Conservation (phyloP, 768 basidiomycete genomes). For the Leucosporidium creatinivorum region DNA sequence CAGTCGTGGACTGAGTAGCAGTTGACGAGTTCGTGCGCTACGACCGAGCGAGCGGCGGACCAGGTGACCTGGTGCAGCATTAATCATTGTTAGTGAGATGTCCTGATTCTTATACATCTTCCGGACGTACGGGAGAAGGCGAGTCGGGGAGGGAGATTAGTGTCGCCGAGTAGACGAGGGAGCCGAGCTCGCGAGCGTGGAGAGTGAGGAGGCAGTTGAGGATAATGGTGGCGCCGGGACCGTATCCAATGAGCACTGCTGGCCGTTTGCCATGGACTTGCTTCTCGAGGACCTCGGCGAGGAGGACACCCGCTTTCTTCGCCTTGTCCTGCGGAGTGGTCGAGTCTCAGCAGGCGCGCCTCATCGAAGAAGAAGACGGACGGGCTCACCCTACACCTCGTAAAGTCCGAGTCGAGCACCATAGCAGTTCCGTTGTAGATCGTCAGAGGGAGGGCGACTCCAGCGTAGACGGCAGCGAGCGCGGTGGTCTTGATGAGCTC, state of each 20-base stretch:
- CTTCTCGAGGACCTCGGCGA: constrained; percentile 48
- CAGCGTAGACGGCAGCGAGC: constrained; percentile 44
- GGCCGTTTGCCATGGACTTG: constrained; percentile 47
- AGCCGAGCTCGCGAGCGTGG: constrained; percentile 16
- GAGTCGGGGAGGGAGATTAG: constrained; percentile 46
- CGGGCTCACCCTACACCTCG: constrained; percentile 32
- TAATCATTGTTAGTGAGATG: too few species aligned
- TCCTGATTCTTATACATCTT: too few species aligned
- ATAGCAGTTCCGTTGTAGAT: constrained; percentile 34
- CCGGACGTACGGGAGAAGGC: constrained; percentile 40
- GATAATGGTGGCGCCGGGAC: constrained; percentile 44
- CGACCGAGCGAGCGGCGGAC: constrained; percentile 40
- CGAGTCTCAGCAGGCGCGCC: background rate
- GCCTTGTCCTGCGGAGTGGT: constrained; percentile 43
- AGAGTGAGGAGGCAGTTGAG: constrained; percentile 27
- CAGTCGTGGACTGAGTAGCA: constrained; percentile 42
- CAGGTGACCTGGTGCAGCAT: too few species aligned
- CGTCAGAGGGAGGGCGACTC: constrained; percentile 38
- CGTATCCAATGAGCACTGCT: constrained; percentile 43
- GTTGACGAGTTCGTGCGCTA: constrained; percentile 43
- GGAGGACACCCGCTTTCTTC: constrained; percentile 45
- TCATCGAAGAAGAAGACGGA: background rate
- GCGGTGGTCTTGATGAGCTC: constrained; percentile 48
- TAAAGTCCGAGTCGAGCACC: constrained; percentile 39
- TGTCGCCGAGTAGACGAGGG: constrained; percentile 46